phyloP scores from a whole-genome alignment of 345 rosid species.

The Eucalyptus curtisii region DNA sequence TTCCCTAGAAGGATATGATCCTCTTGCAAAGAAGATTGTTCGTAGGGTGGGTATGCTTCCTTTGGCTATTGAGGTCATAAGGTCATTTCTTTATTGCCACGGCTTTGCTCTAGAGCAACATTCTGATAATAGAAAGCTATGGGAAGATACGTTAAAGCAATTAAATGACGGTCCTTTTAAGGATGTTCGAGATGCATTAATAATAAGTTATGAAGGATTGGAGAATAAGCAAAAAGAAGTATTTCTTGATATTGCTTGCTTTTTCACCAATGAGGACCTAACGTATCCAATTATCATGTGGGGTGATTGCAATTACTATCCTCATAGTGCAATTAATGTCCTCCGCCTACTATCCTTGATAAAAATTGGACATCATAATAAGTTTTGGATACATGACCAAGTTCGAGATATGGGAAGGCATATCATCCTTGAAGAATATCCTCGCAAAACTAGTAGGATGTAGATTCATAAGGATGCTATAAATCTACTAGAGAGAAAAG shows the following conservation, averaged over 20 bases:
- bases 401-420: not conserved
- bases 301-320: not conserved
- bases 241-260: not conserved
- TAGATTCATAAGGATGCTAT: not conserved
- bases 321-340: not conserved
- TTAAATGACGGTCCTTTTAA: not conserved
- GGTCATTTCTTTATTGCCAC: not conserved
- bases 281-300: not conserved
- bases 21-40: not conserved
- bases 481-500: not conserved
- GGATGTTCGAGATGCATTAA: not conserved
- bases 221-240: not conserved
- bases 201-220: not conserved
- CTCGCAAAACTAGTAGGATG: not conserved
- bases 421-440: not conserved
- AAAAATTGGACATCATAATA: not conserved
- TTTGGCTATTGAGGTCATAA: not conserved
- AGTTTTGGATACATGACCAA: not conserved
- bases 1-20: not conserved
- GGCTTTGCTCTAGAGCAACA: rapidly evolving
- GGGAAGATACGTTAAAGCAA: not conserved
- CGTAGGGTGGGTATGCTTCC: not conserved
- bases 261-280: not conserved
- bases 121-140: not conserved
- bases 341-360: not conserved